Evolutionary conservation across 495 filamentous ascomycete species (phyloP), one percentile per base, ranked within the genome.

Genomic region (Aspergillus funiculosus): DNA sequence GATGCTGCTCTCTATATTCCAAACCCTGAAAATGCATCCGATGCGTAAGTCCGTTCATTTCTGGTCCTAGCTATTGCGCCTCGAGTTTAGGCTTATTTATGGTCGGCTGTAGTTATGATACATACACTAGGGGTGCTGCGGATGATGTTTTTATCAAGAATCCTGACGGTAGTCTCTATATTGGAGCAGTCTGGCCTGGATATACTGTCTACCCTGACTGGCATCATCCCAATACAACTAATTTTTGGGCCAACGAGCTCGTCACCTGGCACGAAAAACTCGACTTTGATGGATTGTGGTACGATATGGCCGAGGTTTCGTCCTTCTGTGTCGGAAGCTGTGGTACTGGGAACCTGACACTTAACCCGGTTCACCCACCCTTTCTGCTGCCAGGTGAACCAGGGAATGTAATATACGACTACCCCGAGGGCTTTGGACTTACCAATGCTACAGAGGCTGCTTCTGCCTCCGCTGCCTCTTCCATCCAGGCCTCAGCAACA

Each of bases 281-380:
- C 7, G 56, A 64, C 0, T 81, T 69, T 45, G 75, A 78, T 43
- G 80, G 80, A 13, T 71, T 80, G 28, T 82, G 80, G 80, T 77
- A 82, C 43, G 77, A 81, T 40, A 81, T 81, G 78, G 66, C 53
- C 59, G 72, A 89, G 57, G 80, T 81, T 2, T 80, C 85, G 13
- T 89, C 84, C 0, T 91, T 91, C 74, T 92, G 87, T 49, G 76
- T 85, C 9, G 87, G 87, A 5, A 83, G 78, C 56, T 91, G 87
- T 48, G 86, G 87, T 19, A 78, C 73, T 24, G 67, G 68, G 1
- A 87, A 88, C 41, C 60, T 88, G 32, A 77, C 75, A 4, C 57
- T 86, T 44, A 87, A 89, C 52, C 84, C 84, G 0, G 78, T 78
- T 3, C 85, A 87, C 57, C 80, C 79, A 15, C 72, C 78, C 4